Conservation (phyloP, 2,329 filamentous ascomycete genomes). For the Aureobasidium musti region DNA sequence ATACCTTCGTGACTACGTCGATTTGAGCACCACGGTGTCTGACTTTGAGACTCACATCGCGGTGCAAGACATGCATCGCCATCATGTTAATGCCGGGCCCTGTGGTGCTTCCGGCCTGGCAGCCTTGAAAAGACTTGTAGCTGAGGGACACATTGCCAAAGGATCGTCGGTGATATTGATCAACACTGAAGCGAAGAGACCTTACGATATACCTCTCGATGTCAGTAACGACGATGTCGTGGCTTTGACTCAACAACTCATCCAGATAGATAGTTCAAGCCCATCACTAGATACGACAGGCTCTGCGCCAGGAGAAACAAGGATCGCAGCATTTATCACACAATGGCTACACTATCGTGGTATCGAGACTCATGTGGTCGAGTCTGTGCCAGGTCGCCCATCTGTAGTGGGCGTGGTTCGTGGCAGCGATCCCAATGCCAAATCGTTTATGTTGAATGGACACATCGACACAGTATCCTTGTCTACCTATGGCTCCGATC, state of each 20-base stretch:
- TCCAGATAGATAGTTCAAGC: conserved; percentile 1
- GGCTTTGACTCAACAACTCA: neutral
- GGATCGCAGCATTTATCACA: neutral
- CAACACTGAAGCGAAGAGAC: conserved; percentile 64
- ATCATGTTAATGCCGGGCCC: conserved; percentile 58
- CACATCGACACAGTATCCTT: conserved; percentile 6
- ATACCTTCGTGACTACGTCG: conserved; percentile 58
- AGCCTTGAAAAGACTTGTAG: conserved; percentile 56
- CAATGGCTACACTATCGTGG: conserved; percentile 21
- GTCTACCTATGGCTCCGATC: neutral
- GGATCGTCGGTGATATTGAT: conserved; percentile 65
- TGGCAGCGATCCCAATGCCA: conserved; percentile 3
- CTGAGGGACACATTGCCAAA: conserved; percentile 44
- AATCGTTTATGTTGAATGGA: conserved; percentile 13
- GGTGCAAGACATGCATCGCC: conserved; percentile 54
- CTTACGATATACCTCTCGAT: conserved; percentile 47
- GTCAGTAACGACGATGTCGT: conserved; percentile 3
- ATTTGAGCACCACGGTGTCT: conserved; percentile 61
- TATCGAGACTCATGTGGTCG: conserved; percentile 11
- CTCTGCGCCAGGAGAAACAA: conserved; percentile 4
- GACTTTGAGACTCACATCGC: conserved; percentile 65
- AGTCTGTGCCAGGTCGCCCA: neutral
- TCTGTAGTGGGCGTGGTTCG: conserved; percentile 10
- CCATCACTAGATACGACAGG: neutral
- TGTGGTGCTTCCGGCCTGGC: conserved; percentile 63